These are phyloP conservation scores for Pseudogymnoascus sp. DNA, from an alignment of 2,329 filamentous ascomycete genomes.

Conservation along the genomic window DNA sequence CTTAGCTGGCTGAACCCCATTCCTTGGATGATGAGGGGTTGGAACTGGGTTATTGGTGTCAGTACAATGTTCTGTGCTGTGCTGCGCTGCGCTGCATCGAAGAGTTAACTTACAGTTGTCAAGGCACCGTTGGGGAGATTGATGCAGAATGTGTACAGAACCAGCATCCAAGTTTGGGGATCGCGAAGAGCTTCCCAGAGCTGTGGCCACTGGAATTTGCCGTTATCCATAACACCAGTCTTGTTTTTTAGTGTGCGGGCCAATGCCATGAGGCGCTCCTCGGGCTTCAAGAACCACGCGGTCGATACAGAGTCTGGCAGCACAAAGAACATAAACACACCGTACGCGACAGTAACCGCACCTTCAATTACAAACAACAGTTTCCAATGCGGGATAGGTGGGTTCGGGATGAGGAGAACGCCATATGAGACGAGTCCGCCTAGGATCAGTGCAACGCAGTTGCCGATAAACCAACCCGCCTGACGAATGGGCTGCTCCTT, in stretches of 20 bases:
- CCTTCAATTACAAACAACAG: conserved; percentile 22
- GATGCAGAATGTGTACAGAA: conserved; percentile 23
- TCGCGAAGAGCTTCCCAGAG: conserved; percentile 33
- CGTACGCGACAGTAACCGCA: conserved; percentile 25
- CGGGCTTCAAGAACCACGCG: conserved; percentile 33
- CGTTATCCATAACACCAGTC: conserved; percentile 15
- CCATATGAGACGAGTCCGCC: conserved; percentile 13
- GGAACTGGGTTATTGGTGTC: conserved; percentile 21
- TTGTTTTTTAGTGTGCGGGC: conserved; percentile 21
- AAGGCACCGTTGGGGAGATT: conserved; percentile 33
- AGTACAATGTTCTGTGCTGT: background rate
- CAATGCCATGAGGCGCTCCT: conserved; percentile 33
- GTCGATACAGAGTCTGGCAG: conserved; percentile 43
- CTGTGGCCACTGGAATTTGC: conserved; percentile 31
- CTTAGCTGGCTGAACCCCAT: conserved; percentile 31
- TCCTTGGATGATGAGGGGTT: conserved; percentile 31
- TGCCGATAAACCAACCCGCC: conserved; percentile 24
- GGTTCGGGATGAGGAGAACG: conserved; percentile 15
- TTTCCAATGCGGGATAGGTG: conserved; percentile 18
- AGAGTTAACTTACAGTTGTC: conserved; percentile 27
- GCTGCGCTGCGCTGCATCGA: no score
- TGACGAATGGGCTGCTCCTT: conserved; percentile 30
- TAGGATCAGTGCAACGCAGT: conserved; percentile 13
- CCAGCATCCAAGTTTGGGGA: conserved; percentile 26
- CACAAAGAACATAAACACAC: conserved; percentile 35